A percentile compares a stretch with the other conserved stretches of the same genome.
phyloP scores from a whole-genome alignment of 2,329 filamentous ascomycete species.

The Aspergillus sojae region DNA sequence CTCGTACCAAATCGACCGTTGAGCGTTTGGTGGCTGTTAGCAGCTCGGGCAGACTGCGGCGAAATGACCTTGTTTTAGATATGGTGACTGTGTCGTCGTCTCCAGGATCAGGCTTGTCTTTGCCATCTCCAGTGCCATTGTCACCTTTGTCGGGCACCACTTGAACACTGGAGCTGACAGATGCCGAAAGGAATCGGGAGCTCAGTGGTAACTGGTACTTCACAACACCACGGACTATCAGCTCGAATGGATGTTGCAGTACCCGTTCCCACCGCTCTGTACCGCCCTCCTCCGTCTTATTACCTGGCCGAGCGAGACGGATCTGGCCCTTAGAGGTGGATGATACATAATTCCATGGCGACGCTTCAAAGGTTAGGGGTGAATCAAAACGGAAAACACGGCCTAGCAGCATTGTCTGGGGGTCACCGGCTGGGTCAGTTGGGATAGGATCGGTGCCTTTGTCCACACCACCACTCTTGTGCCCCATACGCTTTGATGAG shows the following conservation, averaged over 20 bases:
- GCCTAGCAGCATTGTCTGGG: conserved; percentile 89
- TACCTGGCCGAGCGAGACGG: conserved; percentile 79
- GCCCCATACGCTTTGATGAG: conserved; percentile 16
- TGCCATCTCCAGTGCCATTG: conserved; percentile 21
- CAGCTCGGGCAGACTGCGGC: conserved; percentile 8
- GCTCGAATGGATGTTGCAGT: conserved; percentile 86
- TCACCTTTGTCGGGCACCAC: conserved; percentile 41
- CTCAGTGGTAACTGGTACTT: conserved; percentile 73
- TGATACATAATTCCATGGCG: conserved; percentile 74
- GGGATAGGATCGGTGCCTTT: conserved; percentile 65
- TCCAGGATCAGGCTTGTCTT: conserved; percentile 21
- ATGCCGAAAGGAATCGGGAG: conserved; percentile 55
- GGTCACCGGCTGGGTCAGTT: conserved; percentile 56
- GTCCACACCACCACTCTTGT: conserved; percentile 46
- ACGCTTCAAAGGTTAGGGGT: conserved; percentile 83
- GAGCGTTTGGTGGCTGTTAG: conserved; percentile 12
- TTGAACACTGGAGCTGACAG: conserved; percentile 46
- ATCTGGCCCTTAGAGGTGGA: conserved; percentile 81
- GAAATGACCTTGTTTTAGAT: conserved; percentile 12
- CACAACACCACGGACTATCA: conserved; percentile 87
- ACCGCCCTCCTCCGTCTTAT: conserved; percentile 80
- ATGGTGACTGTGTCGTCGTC: conserved; percentile 34
- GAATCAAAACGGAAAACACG: conserved; percentile 86
- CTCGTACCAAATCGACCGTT: conserved; percentile 14
- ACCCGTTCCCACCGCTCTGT: conserved; percentile 88